Percentiles rank a stretch among this genome's conserved stretches.
Conservation (phyloP, 352 stramenopile genomes). For the Pythium sp. region DNA sequence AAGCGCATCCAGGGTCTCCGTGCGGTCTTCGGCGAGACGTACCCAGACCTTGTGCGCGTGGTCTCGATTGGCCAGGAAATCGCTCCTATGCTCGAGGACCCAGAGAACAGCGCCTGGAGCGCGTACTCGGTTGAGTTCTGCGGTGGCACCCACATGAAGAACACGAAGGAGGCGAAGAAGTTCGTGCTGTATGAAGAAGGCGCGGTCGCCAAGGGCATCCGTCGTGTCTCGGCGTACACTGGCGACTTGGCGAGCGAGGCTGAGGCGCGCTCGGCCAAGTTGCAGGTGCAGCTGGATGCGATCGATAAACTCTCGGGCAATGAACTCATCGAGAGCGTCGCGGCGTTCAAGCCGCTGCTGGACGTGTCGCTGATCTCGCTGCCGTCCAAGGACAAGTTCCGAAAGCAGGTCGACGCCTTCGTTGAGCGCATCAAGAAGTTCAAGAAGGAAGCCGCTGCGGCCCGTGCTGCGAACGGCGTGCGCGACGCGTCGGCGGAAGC, state of each 20-base stretch:
- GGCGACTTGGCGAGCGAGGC: conserved; percentile 84
- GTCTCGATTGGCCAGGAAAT: conserved; percentile 92
- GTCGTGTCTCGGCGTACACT: conserved; percentile 95
- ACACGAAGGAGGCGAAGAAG: conserved; percentile 94
- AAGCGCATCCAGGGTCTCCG: conserved; percentile 95
- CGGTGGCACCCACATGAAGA: conserved; percentile 96
- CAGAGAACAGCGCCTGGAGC: conserved; percentile 85
- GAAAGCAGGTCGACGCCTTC: conserved; percentile 70
- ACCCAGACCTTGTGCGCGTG: conserved; percentile 98
- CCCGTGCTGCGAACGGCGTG: conserved; percentile 69
- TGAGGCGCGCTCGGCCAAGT: conserved; percentile 75
- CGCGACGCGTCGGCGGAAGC: conserved; percentile 51
- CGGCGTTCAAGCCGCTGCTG: conserved; percentile 89
- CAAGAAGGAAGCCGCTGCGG: conserved; percentile 69
- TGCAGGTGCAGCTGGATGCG: conserved; percentile 76
- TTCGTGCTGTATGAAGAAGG: conserved; percentile 98
- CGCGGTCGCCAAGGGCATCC: conserved; percentile 96
- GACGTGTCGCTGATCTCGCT: conserved; percentile 88
- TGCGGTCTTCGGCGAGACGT: conserved; percentile 98
- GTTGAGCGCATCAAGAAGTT: conserved; percentile 82
- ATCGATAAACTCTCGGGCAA: conserved; percentile 69
- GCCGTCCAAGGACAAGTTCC: conserved; percentile 85
- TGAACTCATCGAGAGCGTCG: conserved; percentile 86
- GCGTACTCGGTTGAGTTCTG: conserved; percentile 99
- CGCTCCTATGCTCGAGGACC: conserved; percentile 76